phyloP scores from a whole-genome alignment of 176 grass and related monocot species.

The Oropetium thomaeum region DNA sequence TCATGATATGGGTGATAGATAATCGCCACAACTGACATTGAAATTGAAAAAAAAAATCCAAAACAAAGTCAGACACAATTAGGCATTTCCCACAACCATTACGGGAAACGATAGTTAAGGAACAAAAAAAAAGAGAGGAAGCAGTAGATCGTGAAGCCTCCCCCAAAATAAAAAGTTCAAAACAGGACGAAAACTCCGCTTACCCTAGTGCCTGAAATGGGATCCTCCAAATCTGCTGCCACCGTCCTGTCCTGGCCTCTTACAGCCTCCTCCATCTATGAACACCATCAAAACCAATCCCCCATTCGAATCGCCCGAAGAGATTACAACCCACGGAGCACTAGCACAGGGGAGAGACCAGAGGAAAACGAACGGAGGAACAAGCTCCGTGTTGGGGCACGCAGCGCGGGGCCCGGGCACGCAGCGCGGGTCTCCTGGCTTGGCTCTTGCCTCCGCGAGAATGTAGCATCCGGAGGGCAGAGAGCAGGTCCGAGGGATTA shows the following conservation, averaged over 20 bases:
- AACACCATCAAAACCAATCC: conserved; percentile 23
- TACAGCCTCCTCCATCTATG: conserved; percentile 25
- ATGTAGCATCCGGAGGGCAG: conserved; percentile 34
- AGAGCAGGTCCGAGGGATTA: no score
- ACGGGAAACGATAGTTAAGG: not conserved
- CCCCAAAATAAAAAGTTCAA: not conserved
- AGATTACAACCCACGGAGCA: not conserved
- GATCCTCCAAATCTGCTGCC: conserved; percentile 10
- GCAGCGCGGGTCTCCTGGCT: not conserved
- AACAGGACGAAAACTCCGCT: not conserved
- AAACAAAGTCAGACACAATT: not conserved
- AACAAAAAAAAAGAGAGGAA: not conserved
- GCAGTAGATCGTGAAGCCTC: not conserved
- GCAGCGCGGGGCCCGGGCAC: not conserved
- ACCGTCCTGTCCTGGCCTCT: conserved; percentile 19
- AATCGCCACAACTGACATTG: not conserved
- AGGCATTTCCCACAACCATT: not conserved
- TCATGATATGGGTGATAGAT: not conserved
- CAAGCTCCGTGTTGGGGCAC: not conserved
- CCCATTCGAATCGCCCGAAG: conserved; percentile 1
- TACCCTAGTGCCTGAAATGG: conserved; percentile 15
- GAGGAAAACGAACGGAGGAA: not conserved
- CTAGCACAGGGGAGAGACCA: not conserved
- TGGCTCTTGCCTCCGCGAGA: not conserved
- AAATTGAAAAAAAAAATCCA: not conserved